phyloP scores from a whole-genome alignment of 179 eudicot species.

The Spergularia azorica region DNA sequence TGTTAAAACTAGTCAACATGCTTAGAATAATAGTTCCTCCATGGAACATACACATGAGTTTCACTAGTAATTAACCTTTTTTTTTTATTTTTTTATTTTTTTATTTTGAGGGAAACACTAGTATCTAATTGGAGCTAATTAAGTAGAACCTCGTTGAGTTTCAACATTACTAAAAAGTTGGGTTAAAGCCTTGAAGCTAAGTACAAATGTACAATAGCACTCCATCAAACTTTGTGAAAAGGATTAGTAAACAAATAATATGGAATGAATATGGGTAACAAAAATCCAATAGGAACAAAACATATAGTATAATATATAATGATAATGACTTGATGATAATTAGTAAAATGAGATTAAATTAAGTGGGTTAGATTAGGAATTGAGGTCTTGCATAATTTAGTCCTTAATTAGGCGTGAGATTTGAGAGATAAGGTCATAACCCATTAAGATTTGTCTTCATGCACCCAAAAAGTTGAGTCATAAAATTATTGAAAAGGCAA shows the following conservation, averaged over 20 bases:
- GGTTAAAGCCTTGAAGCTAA: not conserved
- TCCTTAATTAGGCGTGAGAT: slow-evolving; percentile 5
- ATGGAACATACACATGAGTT: too few species aligned
- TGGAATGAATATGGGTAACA: slow-evolving; percentile 29
- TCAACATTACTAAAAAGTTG: not conserved
- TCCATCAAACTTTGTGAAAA: not conserved
- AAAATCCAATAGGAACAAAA: slow-evolving; percentile 26
- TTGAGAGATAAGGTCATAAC: slow-evolving; percentile 23
- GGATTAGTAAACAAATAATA: slow-evolving; percentile 28
- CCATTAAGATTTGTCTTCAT: slow-evolving; percentile 22
- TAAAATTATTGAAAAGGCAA: slow-evolving; percentile 31
- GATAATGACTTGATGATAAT: not conserved
- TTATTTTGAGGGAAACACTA: too few species aligned
- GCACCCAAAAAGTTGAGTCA: slow-evolving; percentile 26
- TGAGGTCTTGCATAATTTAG: not conserved
- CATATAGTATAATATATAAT: not conserved
- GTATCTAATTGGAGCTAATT: too few species aligned
- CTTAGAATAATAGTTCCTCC: too few species aligned
- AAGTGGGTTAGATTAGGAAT: slow-evolving; percentile 17
- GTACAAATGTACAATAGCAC: not conserved
- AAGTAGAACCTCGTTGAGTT: too few species aligned
- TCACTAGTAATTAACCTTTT: too few species aligned
- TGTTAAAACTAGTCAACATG: too few species aligned
- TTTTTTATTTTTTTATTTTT: too few species aligned
- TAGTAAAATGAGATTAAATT: slow-evolving; percentile 7